A percentile compares a stretch with the other conserved stretches of the same genome.
Evolutionary conservation across 768 basidiomycete species (phyloP).

Genomic region (Pleurotus platypus): DNA sequence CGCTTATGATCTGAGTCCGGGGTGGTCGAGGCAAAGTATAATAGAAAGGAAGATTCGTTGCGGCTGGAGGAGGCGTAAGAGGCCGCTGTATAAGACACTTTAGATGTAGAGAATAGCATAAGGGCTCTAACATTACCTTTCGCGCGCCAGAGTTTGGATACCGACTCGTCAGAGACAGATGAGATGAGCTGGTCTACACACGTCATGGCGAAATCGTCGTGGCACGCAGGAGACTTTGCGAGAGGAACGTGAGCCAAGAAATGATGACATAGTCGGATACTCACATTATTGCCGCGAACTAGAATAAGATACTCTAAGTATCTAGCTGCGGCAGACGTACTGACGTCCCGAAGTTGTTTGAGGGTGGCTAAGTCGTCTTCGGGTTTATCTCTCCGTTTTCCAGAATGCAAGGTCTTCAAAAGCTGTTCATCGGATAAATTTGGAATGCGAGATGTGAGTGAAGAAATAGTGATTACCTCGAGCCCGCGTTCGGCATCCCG

Average conservation of each 20-base stretch:
- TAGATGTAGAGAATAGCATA: conserved; percentile 2
- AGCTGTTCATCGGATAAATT: conserved; percentile 37
- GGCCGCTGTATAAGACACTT: conserved; percentile 30
- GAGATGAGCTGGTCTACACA: conserved; percentile 54
- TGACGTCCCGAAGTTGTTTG: conserved; percentile 52
- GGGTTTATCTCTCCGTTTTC: conserved; percentile 53
- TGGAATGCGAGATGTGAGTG: not conserved
- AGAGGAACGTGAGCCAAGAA: not conserved
- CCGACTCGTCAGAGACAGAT: conserved; percentile 45
- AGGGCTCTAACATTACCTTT: conserved; percentile 44
- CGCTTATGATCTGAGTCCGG: conserved; percentile 76
- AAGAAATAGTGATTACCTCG: conserved; percentile 41
- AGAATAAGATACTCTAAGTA: conserved; percentile 84
- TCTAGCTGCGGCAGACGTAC: conserved; percentile 55
- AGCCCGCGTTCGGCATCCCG: conserved; percentile 68
- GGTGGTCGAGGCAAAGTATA: conserved; percentile 80
- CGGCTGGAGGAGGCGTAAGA: conserved; percentile 45
- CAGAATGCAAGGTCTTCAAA: conserved; percentile 49
- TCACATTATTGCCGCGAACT: conserved; percentile 57
- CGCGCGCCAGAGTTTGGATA: conserved; percentile 65
- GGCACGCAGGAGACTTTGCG: conserved; percentile 55
- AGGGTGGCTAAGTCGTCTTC: conserved; percentile 61
- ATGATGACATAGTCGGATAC: conserved; percentile 12
- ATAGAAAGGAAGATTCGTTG: conserved; percentile 49
- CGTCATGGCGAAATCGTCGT: conserved; percentile 58